Evolutionary conservation across 768 basidiomycete genomes (phyloP), one percentile per base, ranked within the genome.

Genomic region (Chiua virens): DNA sequence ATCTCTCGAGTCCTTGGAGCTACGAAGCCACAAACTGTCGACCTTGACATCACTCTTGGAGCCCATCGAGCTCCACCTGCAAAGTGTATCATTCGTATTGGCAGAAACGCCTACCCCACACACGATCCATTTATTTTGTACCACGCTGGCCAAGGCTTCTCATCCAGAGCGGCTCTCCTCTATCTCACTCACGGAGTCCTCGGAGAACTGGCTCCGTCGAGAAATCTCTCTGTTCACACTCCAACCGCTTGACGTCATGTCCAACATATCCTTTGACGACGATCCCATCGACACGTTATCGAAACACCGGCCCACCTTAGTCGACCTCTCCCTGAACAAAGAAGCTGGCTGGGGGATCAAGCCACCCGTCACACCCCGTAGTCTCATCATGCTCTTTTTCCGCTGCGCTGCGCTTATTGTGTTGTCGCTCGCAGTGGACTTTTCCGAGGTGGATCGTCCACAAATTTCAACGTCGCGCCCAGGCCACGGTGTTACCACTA

Each of bases 361-460:
- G 2, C 45, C 61, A 22, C 47, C 41, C 3, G 53, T 66, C 37
- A 67, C 67, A 1, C 56, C 48, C 30, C 22, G 20, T 0, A 67
- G 67, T 1, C 53, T 69, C 3, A 14, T 60, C 45, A 44, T 49
- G 13, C 53, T 67, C 20, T 52, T 69, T 42, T 25, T 37, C 11
- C 34, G 39, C n/a, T 67, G 56, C 9, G 20, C 36, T 0, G 1
- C 1, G 8, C 50, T 69, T 14, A 1, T 6, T 28, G 28, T 52
- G 2, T 30, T 67, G 11, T 50, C 60, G 14, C 54, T 69, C 45
- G 39, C 60, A 7, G n/a, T 67, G 18, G 56, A 67, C 49, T 56
- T 67, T 37, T 30, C 47, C 1, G 52, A 39, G 8, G 32, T 69
- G 3, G 67, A 69, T 17, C 37, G 7, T 13, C 34, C 45, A 0